Percentiles rank a stretch among this genome's conserved stretches.
Evolutionary conservation across 768 basidiomycete genomes (phyloP).

Genomic region (Panus rudis): DNA sequence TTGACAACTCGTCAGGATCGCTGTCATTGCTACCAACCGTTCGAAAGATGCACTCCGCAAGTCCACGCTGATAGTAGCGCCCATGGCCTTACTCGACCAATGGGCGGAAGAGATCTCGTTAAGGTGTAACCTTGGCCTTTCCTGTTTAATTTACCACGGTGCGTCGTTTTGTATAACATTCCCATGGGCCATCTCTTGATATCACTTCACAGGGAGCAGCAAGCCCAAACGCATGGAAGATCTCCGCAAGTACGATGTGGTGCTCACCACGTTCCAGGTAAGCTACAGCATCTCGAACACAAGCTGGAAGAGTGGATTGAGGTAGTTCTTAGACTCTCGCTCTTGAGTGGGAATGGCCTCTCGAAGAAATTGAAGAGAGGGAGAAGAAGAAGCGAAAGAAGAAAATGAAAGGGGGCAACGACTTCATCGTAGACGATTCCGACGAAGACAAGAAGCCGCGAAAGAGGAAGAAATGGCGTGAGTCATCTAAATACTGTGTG

Average conservation of each 20-base stretch:
- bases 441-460: conserved; percentile 17
- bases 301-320: no score
- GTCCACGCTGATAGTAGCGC: conserved; percentile 63
- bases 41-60: conserved; percentile 45
- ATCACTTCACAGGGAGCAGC: conserved; percentile 33
- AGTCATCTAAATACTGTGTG: no score
- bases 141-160: conserved; percentile 60
- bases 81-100: conserved; percentile 59
- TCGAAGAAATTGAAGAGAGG: conserved; percentile 32
- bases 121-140: conserved; percentile 42
- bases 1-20: conserved; percentile 31
- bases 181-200: neutral
- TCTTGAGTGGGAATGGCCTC: conserved; percentile 53
- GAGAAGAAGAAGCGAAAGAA: conserved; percentile 29
- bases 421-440: conserved; percentile 23
- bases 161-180: neutral
- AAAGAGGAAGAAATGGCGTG: conserved; percentile 37
- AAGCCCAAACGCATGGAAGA: conserved; percentile 40
- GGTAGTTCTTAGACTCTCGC: conserved; percentile 46
- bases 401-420: conserved; percentile 11
- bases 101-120: conserved; percentile 57
- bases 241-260: conserved; percentile 27
- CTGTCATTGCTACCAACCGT: conserved; percentile 47
- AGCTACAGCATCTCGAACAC: no score
- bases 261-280: conserved; percentile 38